Conservation (phyloP, 345 rosid species). For the Corymbia maculata region DNA sequence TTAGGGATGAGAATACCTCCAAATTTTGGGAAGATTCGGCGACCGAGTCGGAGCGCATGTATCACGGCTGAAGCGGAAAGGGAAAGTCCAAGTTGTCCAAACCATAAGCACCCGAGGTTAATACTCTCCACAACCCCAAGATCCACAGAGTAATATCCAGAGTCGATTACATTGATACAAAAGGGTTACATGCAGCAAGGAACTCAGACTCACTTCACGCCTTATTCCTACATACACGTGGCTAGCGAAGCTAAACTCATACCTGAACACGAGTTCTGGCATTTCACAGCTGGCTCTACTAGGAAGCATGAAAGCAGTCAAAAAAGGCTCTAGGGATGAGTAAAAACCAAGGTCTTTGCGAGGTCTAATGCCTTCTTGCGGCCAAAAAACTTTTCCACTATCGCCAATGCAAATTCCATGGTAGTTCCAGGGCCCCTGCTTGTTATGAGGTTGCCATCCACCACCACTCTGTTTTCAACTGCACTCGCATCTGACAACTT, state of each 20-base stretch:
- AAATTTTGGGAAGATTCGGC: neutral
- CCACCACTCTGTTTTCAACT: constrained; percentile 66
- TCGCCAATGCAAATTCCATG: constrained; percentile 72
- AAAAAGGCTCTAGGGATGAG: constrained; percentile 9
- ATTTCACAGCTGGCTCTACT: neutral
- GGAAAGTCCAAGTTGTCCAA: neutral
- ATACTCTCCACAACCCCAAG: neutral
- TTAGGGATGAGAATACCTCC: neutral
- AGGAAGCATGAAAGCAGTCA: neutral
- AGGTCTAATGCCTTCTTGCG: constrained; percentile 63
- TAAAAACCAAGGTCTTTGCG: constrained; percentile 52
- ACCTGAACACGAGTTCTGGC: neutral
- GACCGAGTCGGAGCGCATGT: neutral
- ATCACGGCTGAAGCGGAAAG: neutral
- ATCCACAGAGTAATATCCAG: neutral
- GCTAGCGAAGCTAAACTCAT: neutral
- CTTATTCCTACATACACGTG: neutral
- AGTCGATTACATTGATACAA: neutral
- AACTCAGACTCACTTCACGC: neutral
- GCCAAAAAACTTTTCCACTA: constrained; percentile 75
- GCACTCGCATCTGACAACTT: constrained; percentile 73
- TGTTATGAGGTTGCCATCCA: constrained; percentile 87
- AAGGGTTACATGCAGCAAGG: neutral
- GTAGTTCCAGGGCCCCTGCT: constrained; percentile 96
- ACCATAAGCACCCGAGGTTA: neutral